Conservation (phyloP, 1,284 basidiomycete genomes). For the Fomes fomentarius region DNA sequence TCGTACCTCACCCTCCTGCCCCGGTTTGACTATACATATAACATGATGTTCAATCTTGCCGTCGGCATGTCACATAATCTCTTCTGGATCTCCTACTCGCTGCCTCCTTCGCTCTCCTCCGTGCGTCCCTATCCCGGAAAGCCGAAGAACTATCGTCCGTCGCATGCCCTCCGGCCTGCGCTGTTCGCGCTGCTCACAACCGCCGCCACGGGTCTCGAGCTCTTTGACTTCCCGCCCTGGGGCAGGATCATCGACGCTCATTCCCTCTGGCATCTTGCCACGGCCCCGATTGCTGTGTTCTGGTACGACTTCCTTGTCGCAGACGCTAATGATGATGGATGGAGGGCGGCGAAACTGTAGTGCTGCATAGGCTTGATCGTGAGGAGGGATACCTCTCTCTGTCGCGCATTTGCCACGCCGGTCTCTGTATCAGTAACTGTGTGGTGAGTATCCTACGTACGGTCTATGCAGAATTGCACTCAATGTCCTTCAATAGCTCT, state of each 20-base stretch:
- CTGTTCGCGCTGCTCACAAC: constrained; percentile 75
- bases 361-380: neutral
- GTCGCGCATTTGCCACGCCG: neutral
- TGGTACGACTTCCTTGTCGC: constrained; percentile 87
- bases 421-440: too few species aligned
- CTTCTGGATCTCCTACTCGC: constrained; percentile 83
- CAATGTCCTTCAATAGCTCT: too few species aligned
- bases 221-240: constrained; percentile 92
- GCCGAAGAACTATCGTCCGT: constrained; percentile 56
- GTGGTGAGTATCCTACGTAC: too few species aligned
- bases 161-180: constrained; percentile 56
- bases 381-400: neutral
- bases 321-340: constrained; percentile 63
- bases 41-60: constrained; percentile 85
- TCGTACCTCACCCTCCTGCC: constrained; percentile 78
- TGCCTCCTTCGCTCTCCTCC: constrained; percentile 53
- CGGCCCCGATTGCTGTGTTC: constrained; percentile 74
- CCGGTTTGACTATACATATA: constrained; percentile 95
- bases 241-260: constrained; percentile 87
- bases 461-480: too few species aligned
- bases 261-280: constrained; percentile 91
- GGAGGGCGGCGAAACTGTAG: constrained; percentile 31
- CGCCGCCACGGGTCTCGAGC: constrained; percentile 79
- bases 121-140: constrained; percentile 57
- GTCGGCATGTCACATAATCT: constrained; percentile 82